A percentile compares a stretch with the other conserved stretches of the same genome.
These are phyloP conservation scores for Verticillium nonalfalfae DNA, from an alignment of 2,329 filamentous ascomycete genomes.

Conservation along the genomic window DNA sequence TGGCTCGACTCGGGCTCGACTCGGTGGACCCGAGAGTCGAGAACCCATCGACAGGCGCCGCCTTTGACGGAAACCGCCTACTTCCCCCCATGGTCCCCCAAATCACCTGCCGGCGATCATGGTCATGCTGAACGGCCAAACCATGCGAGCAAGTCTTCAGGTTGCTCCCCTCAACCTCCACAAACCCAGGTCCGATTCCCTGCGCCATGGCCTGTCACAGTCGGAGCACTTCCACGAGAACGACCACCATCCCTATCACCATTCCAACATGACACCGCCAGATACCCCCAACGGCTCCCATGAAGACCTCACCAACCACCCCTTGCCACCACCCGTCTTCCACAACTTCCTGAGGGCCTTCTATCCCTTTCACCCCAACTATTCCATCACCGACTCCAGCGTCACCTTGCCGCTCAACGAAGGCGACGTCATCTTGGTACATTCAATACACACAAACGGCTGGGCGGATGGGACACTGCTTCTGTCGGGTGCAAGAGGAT, in stretches of 20 bases:
- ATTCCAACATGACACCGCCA: conserved; percentile 69
- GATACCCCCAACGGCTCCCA: conserved; percentile 65
- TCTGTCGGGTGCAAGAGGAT: conserved; percentile 79
- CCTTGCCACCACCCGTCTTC: conserved; percentile 59
- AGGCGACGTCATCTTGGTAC: conserved; percentile 87
- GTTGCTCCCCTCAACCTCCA: conserved; percentile 53
- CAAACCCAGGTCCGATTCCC: conserved; percentile 28
- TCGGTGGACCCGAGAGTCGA: not conserved
- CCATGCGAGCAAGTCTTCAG: conserved; percentile 51
- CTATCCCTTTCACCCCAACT: conserved; percentile 81
- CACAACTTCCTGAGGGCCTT: conserved; percentile 94
- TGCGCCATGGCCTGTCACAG: conserved; percentile 13
- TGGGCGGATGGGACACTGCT: conserved; percentile 96
- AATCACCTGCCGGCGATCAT: conserved; percentile 25
- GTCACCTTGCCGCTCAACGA: conserved; percentile 84
- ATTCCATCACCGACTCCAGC: conserved; percentile 72
- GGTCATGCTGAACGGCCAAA: conserved; percentile 40
- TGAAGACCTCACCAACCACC: conserved; percentile 45
- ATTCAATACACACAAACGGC: conserved; percentile 95
- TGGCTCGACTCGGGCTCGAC: not conserved
- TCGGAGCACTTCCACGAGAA: conserved; percentile 15
- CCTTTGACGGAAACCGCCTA: not conserved
- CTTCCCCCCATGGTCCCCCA: not conserved
- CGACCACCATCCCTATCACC: conserved; percentile 34
- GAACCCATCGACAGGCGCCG: not conserved